Base-by-base conservation (phyloP, 495 filamentous ascomycete genomes). In the Lophiostoma macrostomum region DNA sequence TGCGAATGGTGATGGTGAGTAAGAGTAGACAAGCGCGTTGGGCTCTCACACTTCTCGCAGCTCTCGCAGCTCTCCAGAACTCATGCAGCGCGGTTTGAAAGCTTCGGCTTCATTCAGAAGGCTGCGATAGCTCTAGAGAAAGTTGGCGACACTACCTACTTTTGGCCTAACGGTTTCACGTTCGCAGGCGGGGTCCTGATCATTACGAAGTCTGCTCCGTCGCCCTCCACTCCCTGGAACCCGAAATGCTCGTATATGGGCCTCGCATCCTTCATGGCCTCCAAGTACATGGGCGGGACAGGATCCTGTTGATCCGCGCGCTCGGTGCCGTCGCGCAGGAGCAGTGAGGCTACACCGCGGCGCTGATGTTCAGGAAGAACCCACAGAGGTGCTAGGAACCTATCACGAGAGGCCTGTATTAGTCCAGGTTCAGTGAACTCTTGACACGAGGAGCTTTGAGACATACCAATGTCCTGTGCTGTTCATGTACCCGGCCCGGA, bases 191-290 rank as follows among this genome's bases (percentile, higher is more conserved):
- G 34, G 19, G 39, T 49, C 22, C 48, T 35, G 34, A 58, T 58
- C 55, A 58, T 58, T 2, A 52, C 55, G 28, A 42, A 38, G 29
- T 22, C 46, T 6, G 12, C 39, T 16, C 48, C 48, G 28, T 38
- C 41, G 0, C 46, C 47, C 18, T 58, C 52, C 30, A 58, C 55
- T n/a, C 39, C 54, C 23, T 50, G 13, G 24, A 31, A 58, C 22
- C 55, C 55, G 47, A 58, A 58, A 38, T 40, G 55, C 47, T 40
- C 46, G 43, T 58, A 58, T 5, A 58, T 25, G 5, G 19, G 14
- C 13, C 46, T 38, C 30, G 55, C 55, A 19, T 25, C 29, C 14
- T 14, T 12, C 48, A 58, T 48, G 18, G 55, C 55, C 31, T 58
- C 55, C 4, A 58, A 25, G 20, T 58, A 58, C 55, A 58, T 56